These are phyloP conservation scores for Acaromyces ingoldii DNA, from an alignment of 1,284 basidiomycete genomes.

Conservation along the genomic window DNA sequence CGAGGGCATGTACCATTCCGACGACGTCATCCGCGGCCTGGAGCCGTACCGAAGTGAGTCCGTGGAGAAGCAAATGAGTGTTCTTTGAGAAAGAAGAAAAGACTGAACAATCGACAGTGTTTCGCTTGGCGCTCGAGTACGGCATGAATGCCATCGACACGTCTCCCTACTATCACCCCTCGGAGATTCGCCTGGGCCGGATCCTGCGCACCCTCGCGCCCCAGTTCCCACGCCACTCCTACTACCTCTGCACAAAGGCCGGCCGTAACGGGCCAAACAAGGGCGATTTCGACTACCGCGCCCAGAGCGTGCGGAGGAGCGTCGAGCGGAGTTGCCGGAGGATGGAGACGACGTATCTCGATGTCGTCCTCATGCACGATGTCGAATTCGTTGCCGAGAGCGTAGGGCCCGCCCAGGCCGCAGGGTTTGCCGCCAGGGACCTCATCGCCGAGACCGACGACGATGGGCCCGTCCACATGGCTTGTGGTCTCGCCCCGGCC, in stretches of 20 bases:
- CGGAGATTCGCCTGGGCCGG: slow-evolving; percentile 76
- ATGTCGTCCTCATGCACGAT: slow-evolving; percentile 69
- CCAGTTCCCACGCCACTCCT: slow-evolving; percentile 52
- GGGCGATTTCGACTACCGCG: slow-evolving; percentile 72
- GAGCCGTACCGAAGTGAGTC: slow-evolving; percentile 13
- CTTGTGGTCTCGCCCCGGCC: slow-evolving; percentile 46
- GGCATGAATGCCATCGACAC: slow-evolving; percentile 86
- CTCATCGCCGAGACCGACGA: slow-evolving; percentile 50
- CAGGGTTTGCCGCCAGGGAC: slow-evolving; percentile 60
- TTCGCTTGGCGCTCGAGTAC: slow-evolving; percentile 66
- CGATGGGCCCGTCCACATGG: background rate
- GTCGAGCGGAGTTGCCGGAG: slow-evolving; percentile 69
- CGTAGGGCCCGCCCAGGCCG: slow-evolving; percentile 56
- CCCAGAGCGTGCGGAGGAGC: slow-evolving; percentile 64
- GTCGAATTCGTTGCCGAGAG: slow-evolving; percentile 74
- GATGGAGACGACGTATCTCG: slow-evolving; percentile 62
- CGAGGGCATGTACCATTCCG: slow-evolving; percentile 41
- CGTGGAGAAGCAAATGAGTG: background rate
- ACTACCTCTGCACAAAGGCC: slow-evolving; percentile 69
- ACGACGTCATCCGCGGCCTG: slow-evolving; percentile 9
- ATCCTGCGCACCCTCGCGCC: slow-evolving; percentile 51
- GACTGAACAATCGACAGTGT: slow-evolving; percentile 14
- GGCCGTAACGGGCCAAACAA: slow-evolving; percentile 70
- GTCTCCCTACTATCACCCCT: slow-evolving; percentile 74
- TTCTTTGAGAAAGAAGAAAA: background rate